These are phyloP conservation scores for Pleomassaria siparia DNA, from an alignment of 2,329 filamentous ascomycete species.

Conservation along the genomic window DNA sequence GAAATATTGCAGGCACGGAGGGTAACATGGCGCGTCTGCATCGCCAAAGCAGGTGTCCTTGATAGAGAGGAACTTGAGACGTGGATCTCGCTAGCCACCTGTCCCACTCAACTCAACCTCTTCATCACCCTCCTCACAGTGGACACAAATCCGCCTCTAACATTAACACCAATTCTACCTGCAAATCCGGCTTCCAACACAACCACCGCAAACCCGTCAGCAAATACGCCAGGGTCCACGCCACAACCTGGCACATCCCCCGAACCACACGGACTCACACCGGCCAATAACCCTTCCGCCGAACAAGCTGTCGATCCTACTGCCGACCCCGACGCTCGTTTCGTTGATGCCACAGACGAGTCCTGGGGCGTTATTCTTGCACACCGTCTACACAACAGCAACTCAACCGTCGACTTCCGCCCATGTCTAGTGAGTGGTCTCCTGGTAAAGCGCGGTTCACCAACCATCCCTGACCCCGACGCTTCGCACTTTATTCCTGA, in stretches of 20 bases:
- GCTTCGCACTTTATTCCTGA: conserved; percentile 19
- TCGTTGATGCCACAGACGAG: conserved; percentile 73
- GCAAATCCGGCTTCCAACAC: conserved; percentile 17
- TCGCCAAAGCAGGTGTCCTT: conserved; percentile 72
- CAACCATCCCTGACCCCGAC: conserved; percentile 13
- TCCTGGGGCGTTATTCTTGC: conserved; percentile 73
- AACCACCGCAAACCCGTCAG: conserved; percentile 11
- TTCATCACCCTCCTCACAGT: conserved; percentile 61
- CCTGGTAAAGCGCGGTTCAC: conserved; percentile 45
- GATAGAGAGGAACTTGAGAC: conserved; percentile 63
- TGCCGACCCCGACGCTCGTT: conserved; percentile 63
- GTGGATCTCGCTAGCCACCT: conserved; percentile 40
- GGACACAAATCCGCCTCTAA: conserved; percentile 65
- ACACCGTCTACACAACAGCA: conserved; percentile 53
- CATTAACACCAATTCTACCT: conserved; percentile 57
- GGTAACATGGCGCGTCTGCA: conserved; percentile 75
- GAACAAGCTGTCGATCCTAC: conserved; percentile 48
- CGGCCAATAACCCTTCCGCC: conserved; percentile 66
- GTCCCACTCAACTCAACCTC: conserved; percentile 39
- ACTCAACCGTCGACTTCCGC: conserved; percentile 36
- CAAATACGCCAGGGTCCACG: conserved; percentile 40
- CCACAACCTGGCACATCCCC: conserved; percentile 37
- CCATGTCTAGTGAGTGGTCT: conserved; percentile 46
- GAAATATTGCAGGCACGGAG: conserved; percentile 70
- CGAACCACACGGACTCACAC: conserved; percentile 54